phyloP scores from a whole-genome alignment of 2,329 filamentous ascomycete genomes.

The Arachnopeziza araneosa region DNA sequence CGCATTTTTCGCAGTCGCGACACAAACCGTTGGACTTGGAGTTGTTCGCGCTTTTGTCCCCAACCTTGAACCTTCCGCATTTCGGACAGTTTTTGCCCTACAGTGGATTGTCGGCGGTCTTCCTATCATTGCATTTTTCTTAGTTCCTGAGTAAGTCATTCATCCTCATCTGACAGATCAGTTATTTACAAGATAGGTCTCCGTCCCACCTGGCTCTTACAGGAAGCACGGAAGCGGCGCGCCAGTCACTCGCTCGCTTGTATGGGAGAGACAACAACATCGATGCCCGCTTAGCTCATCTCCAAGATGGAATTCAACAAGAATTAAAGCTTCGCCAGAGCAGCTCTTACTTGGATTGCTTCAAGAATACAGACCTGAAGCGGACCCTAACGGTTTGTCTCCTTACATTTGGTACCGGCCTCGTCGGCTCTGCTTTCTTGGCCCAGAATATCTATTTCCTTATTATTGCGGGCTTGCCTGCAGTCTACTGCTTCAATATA shows the following conservation, averaged over 20 bases:
- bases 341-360: conserved; percentile 31
- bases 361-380: conserved; percentile 31
- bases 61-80: conserved; percentile 5
- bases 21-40: conserved; percentile 15
- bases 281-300: conserved; percentile 12
- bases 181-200: not conserved
- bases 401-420: conserved; percentile 28
- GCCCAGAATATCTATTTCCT: conserved; percentile 23
- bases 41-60: conserved; percentile 12
- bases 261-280: conserved; percentile 9
- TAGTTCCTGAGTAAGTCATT: conserved; percentile 13
- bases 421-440: conserved; percentile 29
- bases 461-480: conserved; percentile 11
- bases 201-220: not conserved
- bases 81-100: conserved; percentile 13
- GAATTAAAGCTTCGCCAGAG: conserved; percentile 1
- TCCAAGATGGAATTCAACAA: conserved; percentile 6
- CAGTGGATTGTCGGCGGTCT: conserved; percentile 12
- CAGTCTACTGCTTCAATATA: conserved; percentile 22
- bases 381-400: conserved; percentile 35
- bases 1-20: conserved; percentile 12
- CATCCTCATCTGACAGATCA: not conserved
- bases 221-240: not conserved
- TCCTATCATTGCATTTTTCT: conserved; percentile 10
- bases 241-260: conserved; percentile 4